Base-by-base conservation (phyloP, 139 green algal genomes). In the Volvox africanus region DNA sequence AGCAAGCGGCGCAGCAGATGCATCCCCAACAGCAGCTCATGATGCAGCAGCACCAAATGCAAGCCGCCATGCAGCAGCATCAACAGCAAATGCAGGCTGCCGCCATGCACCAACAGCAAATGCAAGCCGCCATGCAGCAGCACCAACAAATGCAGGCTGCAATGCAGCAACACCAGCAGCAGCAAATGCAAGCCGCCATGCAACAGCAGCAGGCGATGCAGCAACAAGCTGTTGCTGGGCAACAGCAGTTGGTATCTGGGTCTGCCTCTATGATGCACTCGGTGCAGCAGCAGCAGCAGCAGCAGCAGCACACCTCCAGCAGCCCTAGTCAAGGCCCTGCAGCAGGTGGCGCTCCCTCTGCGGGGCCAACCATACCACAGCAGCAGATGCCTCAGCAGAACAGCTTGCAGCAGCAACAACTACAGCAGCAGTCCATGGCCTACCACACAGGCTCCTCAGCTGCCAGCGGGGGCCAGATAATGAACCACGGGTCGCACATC, bases 131-230 rank as follows among this genome's bases (percentile, higher is more conserved):
- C 5, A 33, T 44, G 73, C 73, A 80, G 68, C 89, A 80, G 32
- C 77, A 89, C 19, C 61, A 78, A 69, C 77, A 92, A 50, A 5
- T 85, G 85, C 73, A 75, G 84, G 44, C 65, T 24, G 68, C 67
- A 78, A 77, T 68, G 67, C 67, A 75, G 14, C 67, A 75, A 12
- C 44, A 62, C 82, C 78, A 32, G 76, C 78, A 22, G 14, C 67
- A 75, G 67, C 44, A 62, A 88, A 78, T 33, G 76, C 78, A 22
- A 88, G 61, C 26, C 62, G 26, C 32, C 14, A 55, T 26, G 32
- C 77, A 82, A 26, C 77, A 61, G 79, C 79, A 85, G 37, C 79
- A 85, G 12, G 37, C 33, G 22, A 28, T 30, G 50, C 75, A 82
- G 61, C 89, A 68, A 37, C 28, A 83, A 9, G 2, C 44, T 55